phyloP scores from a whole-genome alignment of 176 grass and related monocot species.

The Juncus effusus region DNA sequence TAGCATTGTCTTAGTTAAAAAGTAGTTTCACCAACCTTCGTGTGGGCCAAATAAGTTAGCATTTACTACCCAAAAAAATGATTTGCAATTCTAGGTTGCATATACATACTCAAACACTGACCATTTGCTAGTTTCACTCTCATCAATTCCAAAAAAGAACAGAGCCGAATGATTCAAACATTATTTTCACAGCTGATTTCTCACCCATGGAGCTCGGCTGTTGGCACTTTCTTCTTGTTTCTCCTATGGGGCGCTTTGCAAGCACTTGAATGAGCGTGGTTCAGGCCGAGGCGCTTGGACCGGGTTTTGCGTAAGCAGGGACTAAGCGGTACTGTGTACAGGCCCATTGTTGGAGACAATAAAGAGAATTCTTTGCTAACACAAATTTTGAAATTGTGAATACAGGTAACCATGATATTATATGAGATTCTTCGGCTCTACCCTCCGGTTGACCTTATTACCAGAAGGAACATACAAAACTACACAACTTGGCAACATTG shows the following conservation, averaged over 20 bases:
- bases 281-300: constrained; percentile 39
- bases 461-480: constrained; percentile 42
- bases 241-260: constrained; percentile 36
- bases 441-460: constrained; percentile 21
- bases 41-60: too few relatives aligned
- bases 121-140: too few relatives aligned
- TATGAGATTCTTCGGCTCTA: constrained; percentile 73
- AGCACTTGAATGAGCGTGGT: constrained; percentile 53
- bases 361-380: constrained; percentile 8
- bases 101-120: too few relatives aligned
- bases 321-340: constrained; percentile 49
- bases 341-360: constrained; percentile 38
- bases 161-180: neutral
- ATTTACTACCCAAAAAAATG: too few relatives aligned
- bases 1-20: too few relatives aligned
- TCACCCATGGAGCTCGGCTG: constrained; percentile 4
- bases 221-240: constrained; percentile 17
- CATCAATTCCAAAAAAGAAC: neutral
- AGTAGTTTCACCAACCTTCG: too few relatives aligned
- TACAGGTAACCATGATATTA: constrained; percentile 64
- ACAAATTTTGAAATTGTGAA: too few relatives aligned
- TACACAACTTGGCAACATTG: constrained; percentile 45
- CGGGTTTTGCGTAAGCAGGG: constrained; percentile 49
- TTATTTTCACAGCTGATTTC: neutral
- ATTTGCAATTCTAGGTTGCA: too few relatives aligned